phyloP scores from a whole-genome alignment of 2,329 filamentous ascomycete genomes.

The Sodiomyces alkalinus region DNA sequence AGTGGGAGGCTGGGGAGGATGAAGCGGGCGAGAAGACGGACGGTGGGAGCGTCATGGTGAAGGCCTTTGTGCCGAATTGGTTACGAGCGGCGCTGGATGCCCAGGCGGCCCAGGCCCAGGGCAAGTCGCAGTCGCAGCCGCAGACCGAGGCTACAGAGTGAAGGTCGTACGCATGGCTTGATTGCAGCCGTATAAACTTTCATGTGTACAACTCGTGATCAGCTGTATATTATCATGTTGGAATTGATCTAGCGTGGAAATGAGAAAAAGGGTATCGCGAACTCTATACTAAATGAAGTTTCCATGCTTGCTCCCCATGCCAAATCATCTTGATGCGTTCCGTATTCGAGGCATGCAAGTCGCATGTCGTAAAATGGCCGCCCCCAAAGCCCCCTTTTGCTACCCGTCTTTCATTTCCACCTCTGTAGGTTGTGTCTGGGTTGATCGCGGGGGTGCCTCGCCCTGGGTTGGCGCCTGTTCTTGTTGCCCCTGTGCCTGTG shows the following conservation, averaged over 20 bases:
- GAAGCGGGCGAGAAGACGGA: constrained; percentile 21
- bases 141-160: background rate
- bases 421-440: no score
- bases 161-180: no score
- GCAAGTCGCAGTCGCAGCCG: background rate
- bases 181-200: no score
- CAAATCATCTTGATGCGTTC: constrained; percentile 23
- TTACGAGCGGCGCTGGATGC: constrained; percentile 25
- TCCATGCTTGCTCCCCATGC: constrained; percentile 13
- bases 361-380: no score
- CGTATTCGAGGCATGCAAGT: no score
- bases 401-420: no score
- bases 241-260: background rate
- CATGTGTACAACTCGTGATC: no score
- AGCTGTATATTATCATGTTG: background rate
- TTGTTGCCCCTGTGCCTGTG: constrained; percentile 32
- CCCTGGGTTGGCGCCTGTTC: no score
- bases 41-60: constrained; percentile 44
- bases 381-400: no score
- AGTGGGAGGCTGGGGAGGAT: constrained; percentile 5
- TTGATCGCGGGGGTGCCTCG: no score
- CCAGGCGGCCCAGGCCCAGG: constrained; percentile 1
- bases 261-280: constrained; percentile 2
- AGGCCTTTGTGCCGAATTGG: constrained; percentile 80
- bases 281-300: no score